Base-by-base conservation (phyloP, 2,329 filamentous ascomycete species). In the Camillea tinctor region DNA sequence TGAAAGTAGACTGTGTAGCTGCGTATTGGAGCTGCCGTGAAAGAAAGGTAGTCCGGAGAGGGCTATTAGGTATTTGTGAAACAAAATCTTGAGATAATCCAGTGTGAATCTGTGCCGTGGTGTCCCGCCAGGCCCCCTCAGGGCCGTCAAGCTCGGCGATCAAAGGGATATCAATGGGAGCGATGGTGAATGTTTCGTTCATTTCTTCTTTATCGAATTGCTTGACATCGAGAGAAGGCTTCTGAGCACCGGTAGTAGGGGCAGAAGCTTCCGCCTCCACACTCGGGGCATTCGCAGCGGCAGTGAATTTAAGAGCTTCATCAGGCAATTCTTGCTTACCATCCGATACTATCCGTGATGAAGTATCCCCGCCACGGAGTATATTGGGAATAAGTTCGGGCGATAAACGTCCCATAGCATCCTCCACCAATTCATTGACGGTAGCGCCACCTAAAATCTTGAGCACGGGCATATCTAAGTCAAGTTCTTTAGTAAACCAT, bases 401-500 rank as follows among this genome's bases (percentile, higher is more conserved):
- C 0, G 65, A 36, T 7, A 60, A 20, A 6, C 21, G 26, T 20
- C 11, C 15, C 2, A 64, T 15, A 9, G 52, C 13, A 3, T 58
- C 51, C 21, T 36, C 40, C 0, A 58, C 64, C 1, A n/a, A 30
- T 3, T 30, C 62, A 4, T 55, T 24, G 0, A 70, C 64, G 0
- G 73, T 58, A 13, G 52, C 55, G 8, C 62, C 62, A 9, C 58
- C 55, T 1, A 68, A 52, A 19, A 73, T 69, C 57, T 79, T 79
- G 5, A 83, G 69, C 0, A 83, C 75, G 0, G 80, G 77, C 0
- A 84, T 73, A 50, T 83, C 76, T 0, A 77, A 67, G 0, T 77
- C 59, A 0, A 82, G 54, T 23, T 79, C 70, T 54, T 80, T 80
- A 13, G 77, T 55, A 58, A 83, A 80, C 81, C 81, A 84, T 2